Evolutionary conservation across 1,284 basidiomycete species (phyloP), one percentile per base, ranked within the genome.

Genomic region (Ustilago crameri): DNA sequence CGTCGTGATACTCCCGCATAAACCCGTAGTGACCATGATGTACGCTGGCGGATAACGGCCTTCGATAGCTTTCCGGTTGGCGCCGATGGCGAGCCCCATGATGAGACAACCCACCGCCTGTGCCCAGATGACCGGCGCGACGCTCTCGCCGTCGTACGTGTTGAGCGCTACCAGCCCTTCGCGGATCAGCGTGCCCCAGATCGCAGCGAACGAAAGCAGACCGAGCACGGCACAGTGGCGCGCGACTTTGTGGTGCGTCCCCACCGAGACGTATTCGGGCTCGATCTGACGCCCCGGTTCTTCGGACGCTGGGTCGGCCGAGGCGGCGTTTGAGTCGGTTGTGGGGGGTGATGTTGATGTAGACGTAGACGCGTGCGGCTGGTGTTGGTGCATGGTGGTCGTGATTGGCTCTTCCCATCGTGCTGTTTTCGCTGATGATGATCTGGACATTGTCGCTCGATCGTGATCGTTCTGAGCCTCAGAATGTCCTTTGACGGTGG

Each of bases 1-100:
- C 0, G 95, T 98, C 4, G 96, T 99, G 72, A 97, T 85, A 5
- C 93, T 95, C 1, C 95, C 96, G 79, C 95, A 98, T 82, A 96
- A 93, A 4, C 95, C 95, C 42, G 95, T 97, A 0, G 93, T 92
- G 18, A 95, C 83, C 40, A 92, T 93, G 5, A 91, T 92, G 83
- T 93, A 95, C 9, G 95, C 79, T 0, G 94, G 75, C 10, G 76
- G 62, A 41, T 79, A 79, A 14, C 51, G 35, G 12, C 46, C 52
- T 45, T 82, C 76, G 26, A 82, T 51, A 15, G 61, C 55, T 27
- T 45, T 41, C 22, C 60, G 44, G 24, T 79, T 78, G 15, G 56
- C 47, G 14, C 64, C 64, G 20, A 69, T 55, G 3, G 87, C 87
- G 34, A 74, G 75, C 5, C 79, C 61, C 93, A 98, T 98, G 47